Base-by-base conservation (phyloP, 352 stramenopile species). In the Phytophthora agathidicida region DNA sequence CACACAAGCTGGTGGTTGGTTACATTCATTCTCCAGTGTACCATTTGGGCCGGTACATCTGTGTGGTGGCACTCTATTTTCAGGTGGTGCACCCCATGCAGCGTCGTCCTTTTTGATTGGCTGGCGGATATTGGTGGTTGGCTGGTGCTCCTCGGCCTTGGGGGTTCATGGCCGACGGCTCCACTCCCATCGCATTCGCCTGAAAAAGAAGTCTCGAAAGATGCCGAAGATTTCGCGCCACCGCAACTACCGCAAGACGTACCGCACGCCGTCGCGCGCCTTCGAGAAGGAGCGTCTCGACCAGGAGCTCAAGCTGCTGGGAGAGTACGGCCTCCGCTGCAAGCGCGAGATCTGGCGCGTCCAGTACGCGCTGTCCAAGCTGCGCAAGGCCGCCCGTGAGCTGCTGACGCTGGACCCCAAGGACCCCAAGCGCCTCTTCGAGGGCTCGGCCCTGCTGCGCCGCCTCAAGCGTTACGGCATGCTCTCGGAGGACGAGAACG, bases 311-410 rank as follows among this genome's bases (percentile, higher is more conserved):
- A 99, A 99, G 89, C 88, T 98, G 41, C 94, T 98, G 36, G 98
- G 98, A 75, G 97, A 99, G 87, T 99, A 99, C 77, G 98, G 98
- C 46, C 94, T 99, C 20, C 91, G 97, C 69, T 99, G 97, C 94
- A 99, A 99, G 94, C 96, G 97, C 68, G 97, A 99, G 80, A 99
- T 99, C 80, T 99, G 98, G 98, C 96, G 98, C 61, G 96, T 99
- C 44, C 98, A 99, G 83, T 98, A 98, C 69, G 94, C 97, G 52
- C 86, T 99, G 51, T 98, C 98, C 62, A 99, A 99, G 92, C 94
- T 99, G 55, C 96, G 98, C 71, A 99, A 99, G 76, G 96, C 97
- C 30, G 98, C 98, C 13, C 97, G 98, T 88, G 89, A 98, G 66
- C 83, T 99, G 9, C 75, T 99, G 38, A 99, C 98, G 56, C 90